Conservation (phyloP, 805 yeast genomes). For the Candida arabinofermentans region DNA sequence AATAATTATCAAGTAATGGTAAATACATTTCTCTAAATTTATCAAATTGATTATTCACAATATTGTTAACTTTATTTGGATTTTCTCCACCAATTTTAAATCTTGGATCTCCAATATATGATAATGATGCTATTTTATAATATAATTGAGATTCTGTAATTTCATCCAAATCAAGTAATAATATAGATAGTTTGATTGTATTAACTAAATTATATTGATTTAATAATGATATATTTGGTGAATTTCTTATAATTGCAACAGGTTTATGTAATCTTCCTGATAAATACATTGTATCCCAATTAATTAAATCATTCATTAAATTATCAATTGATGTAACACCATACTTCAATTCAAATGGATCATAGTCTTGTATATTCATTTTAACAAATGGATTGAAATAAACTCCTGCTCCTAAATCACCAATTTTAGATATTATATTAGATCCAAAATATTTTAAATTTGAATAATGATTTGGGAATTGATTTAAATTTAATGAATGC, state of each 20-base stretch:
- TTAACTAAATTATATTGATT: slow-evolving; percentile 74
- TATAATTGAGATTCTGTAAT: slow-evolving; percentile 50
- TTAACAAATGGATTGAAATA: slow-evolving; percentile 89
- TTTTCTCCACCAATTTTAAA: slow-evolving; percentile 86
- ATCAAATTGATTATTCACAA: slow-evolving; percentile 70
- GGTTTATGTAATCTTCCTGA: slow-evolving; percentile 97
- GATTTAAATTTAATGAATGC: slow-evolving; percentile 68
- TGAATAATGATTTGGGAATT: slow-evolving; percentile 77
- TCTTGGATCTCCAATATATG: slow-evolving; percentile 89
- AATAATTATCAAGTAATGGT: slow-evolving; percentile 51
- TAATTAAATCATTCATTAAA: slow-evolving; percentile 63
- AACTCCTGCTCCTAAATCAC: slow-evolving; percentile 80
- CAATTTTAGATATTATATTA: slow-evolving; percentile 50
- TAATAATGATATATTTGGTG: slow-evolving; percentile 56
- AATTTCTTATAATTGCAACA: slow-evolving; percentile 67
- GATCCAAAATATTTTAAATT: slow-evolving; percentile 58
- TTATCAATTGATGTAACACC: slow-evolving; percentile 72
- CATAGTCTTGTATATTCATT: slow-evolving; percentile 40
- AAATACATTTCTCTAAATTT: slow-evolving; percentile 68
- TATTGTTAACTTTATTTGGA: slow-evolving; percentile 82
- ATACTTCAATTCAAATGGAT: slow-evolving; percentile 55
- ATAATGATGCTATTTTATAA: slow-evolving; percentile 70
- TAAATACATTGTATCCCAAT: slow-evolving; percentile 82
- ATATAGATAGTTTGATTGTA: slow-evolving; percentile 67
- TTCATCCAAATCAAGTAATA: slow-evolving; percentile 41